phyloP scores from a whole-genome alignment of 2,329 filamentous ascomycete species.

The Aureobasidium sp. region DNA sequence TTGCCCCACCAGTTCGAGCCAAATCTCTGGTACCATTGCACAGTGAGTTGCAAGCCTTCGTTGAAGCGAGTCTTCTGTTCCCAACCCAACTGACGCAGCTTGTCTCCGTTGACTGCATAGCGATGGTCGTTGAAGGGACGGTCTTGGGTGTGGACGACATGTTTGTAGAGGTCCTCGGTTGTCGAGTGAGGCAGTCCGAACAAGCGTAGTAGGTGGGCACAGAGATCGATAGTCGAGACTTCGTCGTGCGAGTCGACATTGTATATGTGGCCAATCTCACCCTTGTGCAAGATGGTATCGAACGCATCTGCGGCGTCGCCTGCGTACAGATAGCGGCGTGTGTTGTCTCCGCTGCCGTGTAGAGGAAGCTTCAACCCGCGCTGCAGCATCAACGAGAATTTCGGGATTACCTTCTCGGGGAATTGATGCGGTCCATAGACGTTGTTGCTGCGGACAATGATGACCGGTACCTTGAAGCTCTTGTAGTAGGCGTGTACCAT shows the following conservation, averaged over 20 bases:
- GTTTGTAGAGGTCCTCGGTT: conserved; percentile 48
- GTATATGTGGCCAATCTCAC: conserved; percentile 66
- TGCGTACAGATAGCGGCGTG: conserved; percentile 67
- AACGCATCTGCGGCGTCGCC: conserved; percentile 74
- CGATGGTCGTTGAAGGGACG: conserved; percentile 70
- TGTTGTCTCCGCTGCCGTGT: conserved; percentile 68
- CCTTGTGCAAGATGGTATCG: conserved; percentile 75
- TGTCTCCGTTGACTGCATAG: conserved; percentile 63
- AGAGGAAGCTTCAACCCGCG: conserved; percentile 59
- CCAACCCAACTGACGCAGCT: conserved; percentile 61
- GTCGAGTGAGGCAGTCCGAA: conserved; percentile 49
- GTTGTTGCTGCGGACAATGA: conserved; percentile 76
- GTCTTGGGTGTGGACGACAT: conserved; percentile 69
- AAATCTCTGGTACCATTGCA: conserved; percentile 61
- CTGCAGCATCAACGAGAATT: conserved; percentile 68
- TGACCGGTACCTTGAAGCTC: conserved; percentile 71
- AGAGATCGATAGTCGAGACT: conserved; percentile 64
- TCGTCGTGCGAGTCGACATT: conserved; percentile 75
- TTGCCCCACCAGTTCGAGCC: conserved; percentile 62
- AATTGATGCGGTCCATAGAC: conserved; percentile 61
- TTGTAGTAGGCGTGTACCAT: conserved; percentile 69
- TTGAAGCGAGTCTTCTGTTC: conserved; percentile 57
- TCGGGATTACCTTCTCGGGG: conserved; percentile 66
- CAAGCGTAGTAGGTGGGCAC: conserved; percentile 55
- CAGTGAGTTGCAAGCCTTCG: conserved; percentile 55